These are phyloP conservation scores for Samsoniella hepiali DNA, from an alignment of 2,329 filamentous ascomycete species.

Conservation along the genomic window DNA sequence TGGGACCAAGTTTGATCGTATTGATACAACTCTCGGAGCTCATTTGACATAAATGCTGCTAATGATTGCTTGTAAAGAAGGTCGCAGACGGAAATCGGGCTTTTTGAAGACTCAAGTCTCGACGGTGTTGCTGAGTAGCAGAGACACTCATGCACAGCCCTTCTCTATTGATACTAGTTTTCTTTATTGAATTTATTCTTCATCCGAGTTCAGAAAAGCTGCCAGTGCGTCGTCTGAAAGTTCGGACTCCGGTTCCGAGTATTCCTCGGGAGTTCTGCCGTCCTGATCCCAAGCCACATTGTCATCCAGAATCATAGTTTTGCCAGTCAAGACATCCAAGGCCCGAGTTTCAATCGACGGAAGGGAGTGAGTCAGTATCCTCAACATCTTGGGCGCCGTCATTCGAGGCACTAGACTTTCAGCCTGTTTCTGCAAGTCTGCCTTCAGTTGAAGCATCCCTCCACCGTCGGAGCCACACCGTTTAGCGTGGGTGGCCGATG, in stretches of 20 bases:
- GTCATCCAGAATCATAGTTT: conserved; percentile 22
- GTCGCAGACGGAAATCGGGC: too few species aligned
- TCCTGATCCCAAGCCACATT: conserved; percentile 23
- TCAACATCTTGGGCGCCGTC: conserved; percentile 20
- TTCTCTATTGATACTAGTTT: too few species aligned
- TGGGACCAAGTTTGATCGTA: too few species aligned
- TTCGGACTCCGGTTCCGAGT: conserved; percentile 20
- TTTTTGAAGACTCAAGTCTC: too few species aligned
- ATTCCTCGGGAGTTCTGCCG: conserved; percentile 19
- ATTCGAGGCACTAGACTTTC: conserved; percentile 20
- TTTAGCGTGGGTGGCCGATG: conserved; percentile 21
- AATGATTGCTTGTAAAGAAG: too few species aligned
- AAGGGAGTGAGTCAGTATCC: conserved; percentile 23
- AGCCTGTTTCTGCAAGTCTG: conserved; percentile 21
- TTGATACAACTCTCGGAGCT: too few species aligned
- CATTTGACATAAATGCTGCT: too few species aligned
- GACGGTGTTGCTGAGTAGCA: too few species aligned
- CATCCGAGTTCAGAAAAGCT: conserved; percentile 8
- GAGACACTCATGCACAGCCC: too few species aligned
- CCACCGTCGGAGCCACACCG: conserved; percentile 14
- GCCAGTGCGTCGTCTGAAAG: conserved; percentile 20
- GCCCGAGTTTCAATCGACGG: conserved; percentile 19
- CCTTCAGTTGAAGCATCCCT: conserved; percentile 21
- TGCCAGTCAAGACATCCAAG: conserved; percentile 24
- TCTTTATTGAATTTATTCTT: neutral